Base-by-base conservation (phyloP, 176 grass and related monocot genomes). In the Musa itinerans region DNA sequence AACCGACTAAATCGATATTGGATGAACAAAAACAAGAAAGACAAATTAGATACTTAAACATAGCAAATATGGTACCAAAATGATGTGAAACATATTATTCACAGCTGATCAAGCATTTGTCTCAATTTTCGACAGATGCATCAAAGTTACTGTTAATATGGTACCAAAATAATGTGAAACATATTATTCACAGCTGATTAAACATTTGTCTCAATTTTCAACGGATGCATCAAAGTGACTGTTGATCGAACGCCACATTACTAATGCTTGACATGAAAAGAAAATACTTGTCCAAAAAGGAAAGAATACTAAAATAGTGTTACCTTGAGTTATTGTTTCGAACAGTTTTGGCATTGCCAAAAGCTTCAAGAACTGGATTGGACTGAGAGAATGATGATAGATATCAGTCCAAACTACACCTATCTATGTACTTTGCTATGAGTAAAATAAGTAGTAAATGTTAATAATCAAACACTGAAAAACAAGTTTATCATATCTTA, bases 301-400 rank as follows among this genome's bases (percentile, higher is more conserved):
- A 29, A 2, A 71, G 25, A 68, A 51, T 15, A 66, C 20, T 68
- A 74, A 63, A 25, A 50, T 65, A 74, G 22, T 71, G 74, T 80
- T 73, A 91, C 95, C 95, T 99, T 53, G 95, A 99, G 62, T 99
- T 99, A 66, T 99, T 99, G 76, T 99, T 99, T 71, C 95, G 85
- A 76, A 99, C 88, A 81, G 95, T 99, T 87, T 99, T 99, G 0
- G 95, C 88, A 92, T 99, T 99, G 71, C 95, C 95, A 92, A 99
- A 99, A 76, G 95, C 95, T 99, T 99, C 95, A 80, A 99, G 95
- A 69, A 99, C 90, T 78, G 95, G 95, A 66, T 99, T 99, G 58
- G 95, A 99, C 95, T 93, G 80, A 48, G 83, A 71, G 27, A n/a
- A 76, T 64, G 72, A 77, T 11, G 74, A 54, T 59, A 92, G 54